Evolutionary conservation across 2,329 filamentous ascomycete species (phyloP).

Genomic region (Cercospora beticola): DNA sequence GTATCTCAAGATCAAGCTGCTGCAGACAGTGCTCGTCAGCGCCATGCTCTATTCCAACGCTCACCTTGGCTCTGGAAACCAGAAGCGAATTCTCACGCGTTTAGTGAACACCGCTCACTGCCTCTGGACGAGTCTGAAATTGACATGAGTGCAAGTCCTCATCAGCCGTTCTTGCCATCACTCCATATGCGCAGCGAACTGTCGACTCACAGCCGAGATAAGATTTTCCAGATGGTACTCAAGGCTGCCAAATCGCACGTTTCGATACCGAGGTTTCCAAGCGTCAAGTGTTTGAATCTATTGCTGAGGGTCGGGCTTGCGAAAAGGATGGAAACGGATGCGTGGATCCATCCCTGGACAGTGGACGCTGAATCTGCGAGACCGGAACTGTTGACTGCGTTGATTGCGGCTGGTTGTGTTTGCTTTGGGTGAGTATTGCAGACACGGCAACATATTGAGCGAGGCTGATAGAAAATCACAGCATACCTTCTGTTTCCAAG

Average conservation of each 20-base stretch:
- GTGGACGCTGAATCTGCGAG: constrained; percentile 31
- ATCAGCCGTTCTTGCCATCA: constrained; percentile 32
- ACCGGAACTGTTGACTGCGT: constrained; percentile 33
- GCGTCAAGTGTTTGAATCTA: constrained; percentile 33
- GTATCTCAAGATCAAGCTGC: not conserved
- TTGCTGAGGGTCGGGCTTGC: constrained; percentile 38
- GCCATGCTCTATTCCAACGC: constrained; percentile 20
- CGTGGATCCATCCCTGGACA: constrained; percentile 38
- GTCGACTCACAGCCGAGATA: constrained; percentile 29
- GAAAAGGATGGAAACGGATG: constrained; percentile 37
- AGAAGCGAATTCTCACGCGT: constrained; percentile 34
- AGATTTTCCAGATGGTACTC: constrained; percentile 36
- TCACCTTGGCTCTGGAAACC: constrained; percentile 34
- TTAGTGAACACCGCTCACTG: constrained; percentile 34
- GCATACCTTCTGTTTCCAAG: constrained; percentile 33
- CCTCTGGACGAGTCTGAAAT: constrained; percentile 33
- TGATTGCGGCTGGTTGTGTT: constrained; percentile 37
- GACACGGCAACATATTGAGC: not conserved
- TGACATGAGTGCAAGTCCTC: constrained; percentile 35
- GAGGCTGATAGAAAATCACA: not conserved
- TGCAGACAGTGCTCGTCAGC: not conserved
- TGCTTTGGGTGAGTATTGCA: constrained; percentile 30
- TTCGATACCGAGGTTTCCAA: constrained; percentile 36
- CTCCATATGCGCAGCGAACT: constrained; percentile 31
- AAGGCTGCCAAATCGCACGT: constrained; percentile 35